Evolutionary conservation across 2,329 filamentous ascomycete species (phyloP).

Genomic region (Eutypella sp.): DNA sequence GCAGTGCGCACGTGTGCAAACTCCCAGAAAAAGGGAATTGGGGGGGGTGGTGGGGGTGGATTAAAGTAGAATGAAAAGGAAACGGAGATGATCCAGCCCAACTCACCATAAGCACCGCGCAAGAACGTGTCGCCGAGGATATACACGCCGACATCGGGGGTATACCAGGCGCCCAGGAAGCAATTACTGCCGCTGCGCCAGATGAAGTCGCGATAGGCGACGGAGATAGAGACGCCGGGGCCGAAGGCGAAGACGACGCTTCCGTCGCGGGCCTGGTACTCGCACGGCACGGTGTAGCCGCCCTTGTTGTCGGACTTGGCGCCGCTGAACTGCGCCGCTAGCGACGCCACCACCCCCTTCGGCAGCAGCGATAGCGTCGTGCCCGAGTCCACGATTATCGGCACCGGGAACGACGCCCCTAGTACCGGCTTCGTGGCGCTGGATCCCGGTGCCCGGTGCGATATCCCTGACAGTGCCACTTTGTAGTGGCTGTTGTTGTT

Average conservation of each 20-base stretch:
- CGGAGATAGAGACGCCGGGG: conserved; percentile 24
- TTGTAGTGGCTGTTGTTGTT: conserved; percentile 22
- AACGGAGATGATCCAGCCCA: not conserved
- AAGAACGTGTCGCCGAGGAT: conserved; percentile 29
- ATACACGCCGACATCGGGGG: conserved; percentile 17
- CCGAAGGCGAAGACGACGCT: conserved; percentile 46
- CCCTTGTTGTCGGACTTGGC: conserved; percentile 35
- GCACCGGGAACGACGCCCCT: conserved; percentile 26
- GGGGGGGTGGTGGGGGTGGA: too few species aligned
- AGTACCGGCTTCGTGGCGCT: conserved; percentile 4
- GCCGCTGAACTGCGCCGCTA: conserved; percentile 38
- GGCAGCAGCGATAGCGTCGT: conserved; percentile 46
- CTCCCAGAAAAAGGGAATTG: too few species aligned
- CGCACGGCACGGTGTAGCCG: conserved; percentile 42
- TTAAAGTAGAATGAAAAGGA: not conserved
- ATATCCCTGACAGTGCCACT: conserved; percentile 18
- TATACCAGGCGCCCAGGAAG: conserved; percentile 22
- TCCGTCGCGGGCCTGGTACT: conserved; percentile 28
- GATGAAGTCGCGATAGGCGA: conserved; percentile 26
- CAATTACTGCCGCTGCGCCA: conserved; percentile 24
- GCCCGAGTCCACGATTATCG: conserved; percentile 48
- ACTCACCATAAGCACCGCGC: conserved; percentile 26
- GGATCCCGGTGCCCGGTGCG: conserved; percentile 13
- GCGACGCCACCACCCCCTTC: conserved; percentile 32
- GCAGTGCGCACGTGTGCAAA: not conserved